Percentiles rank a stretch among this genome's conserved stretches.
Evolutionary conservation across 1,139 yeast species (phyloP).

Genomic region (Torulaspora globosa): DNA sequence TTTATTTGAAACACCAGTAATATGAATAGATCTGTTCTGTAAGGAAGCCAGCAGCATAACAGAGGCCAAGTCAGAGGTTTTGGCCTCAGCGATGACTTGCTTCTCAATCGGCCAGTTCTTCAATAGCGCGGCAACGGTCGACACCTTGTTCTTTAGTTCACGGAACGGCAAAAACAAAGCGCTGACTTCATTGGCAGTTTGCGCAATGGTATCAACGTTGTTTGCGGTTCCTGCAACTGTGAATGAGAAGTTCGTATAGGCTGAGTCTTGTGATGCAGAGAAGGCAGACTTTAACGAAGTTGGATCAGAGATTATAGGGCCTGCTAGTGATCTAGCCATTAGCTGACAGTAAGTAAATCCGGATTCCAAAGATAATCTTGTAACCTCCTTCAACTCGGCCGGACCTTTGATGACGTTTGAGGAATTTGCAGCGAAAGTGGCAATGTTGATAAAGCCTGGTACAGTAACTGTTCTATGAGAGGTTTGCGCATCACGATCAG

Average conservation of each 20-base stretch:
- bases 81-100: constrained; percentile 90
- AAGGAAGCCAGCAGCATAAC: constrained; percentile 84
- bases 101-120: constrained; percentile 79
- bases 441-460: constrained; percentile 83
- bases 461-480: constrained; percentile 76
- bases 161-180: constrained; percentile 79
- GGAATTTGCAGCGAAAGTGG: constrained; percentile 72
- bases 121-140: constrained; percentile 73
- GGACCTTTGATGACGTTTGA: constrained; percentile 46
- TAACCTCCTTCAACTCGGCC: constrained; percentile 55
- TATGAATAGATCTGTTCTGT: constrained; percentile 80
- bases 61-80: constrained; percentile 86
- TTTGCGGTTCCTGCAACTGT: constrained; percentile 77
- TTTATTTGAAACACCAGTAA: constrained; percentile 76
- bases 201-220: constrained; percentile 60
- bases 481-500: constrained; percentile 83
- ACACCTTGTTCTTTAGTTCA: constrained; percentile 65
- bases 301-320: constrained; percentile 61
- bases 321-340: constrained; percentile 66
- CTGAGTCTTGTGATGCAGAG: constrained; percentile 52
- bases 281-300: constrained; percentile 62
- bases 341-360: constrained; percentile 88
- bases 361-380: constrained; percentile 69
- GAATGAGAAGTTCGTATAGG: constrained; percentile 78
- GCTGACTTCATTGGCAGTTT: constrained; percentile 65